Evolutionary conservation across 1,139 yeast genomes (phyloP).

Genomic region (Tardiomyces depauwii): DNA sequence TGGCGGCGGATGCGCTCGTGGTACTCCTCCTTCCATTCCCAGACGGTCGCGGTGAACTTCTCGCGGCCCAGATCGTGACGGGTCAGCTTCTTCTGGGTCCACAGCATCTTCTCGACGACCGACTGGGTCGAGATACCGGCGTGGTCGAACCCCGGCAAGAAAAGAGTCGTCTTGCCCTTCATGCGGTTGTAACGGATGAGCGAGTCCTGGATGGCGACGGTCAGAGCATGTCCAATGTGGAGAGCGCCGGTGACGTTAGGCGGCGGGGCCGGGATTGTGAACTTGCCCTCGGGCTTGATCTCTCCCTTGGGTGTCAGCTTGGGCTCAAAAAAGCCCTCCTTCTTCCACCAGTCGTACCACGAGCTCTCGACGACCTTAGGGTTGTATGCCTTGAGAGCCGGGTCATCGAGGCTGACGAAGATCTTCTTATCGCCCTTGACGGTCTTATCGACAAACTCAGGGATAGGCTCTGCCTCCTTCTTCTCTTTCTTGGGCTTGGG

Average conservation of each 20-base stretch:
- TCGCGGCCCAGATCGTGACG: conserved; percentile 96
- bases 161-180: conserved; percentile 92
- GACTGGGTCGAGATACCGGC: conserved; percentile 99
- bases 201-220: conserved; percentile 90
- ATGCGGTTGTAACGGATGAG: conserved; percentile 89
- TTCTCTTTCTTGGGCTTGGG: conserved; percentile 54
- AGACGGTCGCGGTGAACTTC: conserved; percentile 72
- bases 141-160: conserved; percentile 95
- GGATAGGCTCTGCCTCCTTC: conserved; percentile 62
- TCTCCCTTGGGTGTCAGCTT: conserved; percentile 67
- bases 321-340: conserved; percentile 81
- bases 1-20: conserved; percentile 78
- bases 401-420: conserved; percentile 75
- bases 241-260: conserved; percentile 98
- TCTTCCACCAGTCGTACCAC: conserved; percentile 98
- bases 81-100: conserved; percentile 81
- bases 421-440: conserved; percentile 84
- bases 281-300: conserved; percentile 68
- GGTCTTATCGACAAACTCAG: conserved; percentile 76
- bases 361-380: conserved; percentile 92
- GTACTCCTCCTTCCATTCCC: conserved; percentile 98
- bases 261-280: conserved; percentile 95
- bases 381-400: conserved; percentile 86
- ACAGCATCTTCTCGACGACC: conserved; percentile 91
- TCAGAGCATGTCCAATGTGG: conserved; percentile 97